Base-by-base conservation (phyloP, 2,329 filamentous ascomycete genomes). In the Aspergillus sp. region DNA sequence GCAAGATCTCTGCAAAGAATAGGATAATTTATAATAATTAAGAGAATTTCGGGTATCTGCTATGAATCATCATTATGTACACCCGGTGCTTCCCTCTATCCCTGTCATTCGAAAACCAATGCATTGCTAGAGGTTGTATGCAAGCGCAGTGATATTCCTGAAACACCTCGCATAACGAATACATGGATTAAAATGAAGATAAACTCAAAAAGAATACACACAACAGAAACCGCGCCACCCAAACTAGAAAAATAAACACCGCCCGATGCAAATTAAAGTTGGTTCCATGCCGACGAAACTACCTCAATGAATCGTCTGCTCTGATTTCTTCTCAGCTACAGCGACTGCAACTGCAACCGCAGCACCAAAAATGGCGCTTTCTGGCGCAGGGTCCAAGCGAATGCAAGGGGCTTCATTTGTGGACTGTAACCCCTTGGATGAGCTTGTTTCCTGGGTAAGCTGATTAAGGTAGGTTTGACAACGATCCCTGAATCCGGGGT, bases 1-100 rank as follows among this genome's bases (percentile, higher is more conserved):
- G 48, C 77, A 83, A 66, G 81, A 84, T 69, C 70, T 83, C 41
- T 83, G 75, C 55, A 72, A 68, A 55, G 73, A 77, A 50, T 73
- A 31, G 15, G 45, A 52, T 35, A 44, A 40, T 50, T 53, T 37
- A n/a, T 14, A 37, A 33, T 33, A 24, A 49, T 49, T 19, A 14
- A n/a, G 24, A 39, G 24, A 31, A 31, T 31, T 31, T 50, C 39
- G 44, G 17, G 15, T 19, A 31, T 37, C 12, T 45, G 31, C 23
- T 52, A 27, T 39, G 51, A 47, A 64, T 60, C 61, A 59, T 58
- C 46, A 62, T 63, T 67, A 66, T 67, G 59, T 66, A 67, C 65
- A 67, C 58, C 49, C 39, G 54, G 52, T 51, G 27, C 52, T 37
- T 55, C 57, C 52, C 52, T 66, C 61, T 66, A 67, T 62, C 41